These are phyloP conservation scores for Picea glauca DNA, from an alignment of 75 land plant species.

Conservation along the genomic window DNA sequence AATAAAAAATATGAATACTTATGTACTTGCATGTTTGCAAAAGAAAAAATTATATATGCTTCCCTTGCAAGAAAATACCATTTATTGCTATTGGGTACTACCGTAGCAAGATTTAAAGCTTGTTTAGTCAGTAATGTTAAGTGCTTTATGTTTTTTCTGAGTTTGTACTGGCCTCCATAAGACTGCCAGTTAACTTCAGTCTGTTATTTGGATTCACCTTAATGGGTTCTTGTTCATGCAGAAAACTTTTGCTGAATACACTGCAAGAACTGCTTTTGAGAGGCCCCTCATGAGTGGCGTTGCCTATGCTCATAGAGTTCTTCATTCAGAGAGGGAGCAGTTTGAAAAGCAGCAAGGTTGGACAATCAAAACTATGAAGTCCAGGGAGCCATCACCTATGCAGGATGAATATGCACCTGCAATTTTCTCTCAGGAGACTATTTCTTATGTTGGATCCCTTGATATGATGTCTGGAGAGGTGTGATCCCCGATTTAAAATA, in stretches of 20 bases:
- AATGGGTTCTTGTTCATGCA: slow-evolving; percentile 10
- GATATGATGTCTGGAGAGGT: slow-evolving; percentile 59
- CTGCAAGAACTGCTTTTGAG: slow-evolving; percentile 51
- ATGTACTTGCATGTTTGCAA: background rate
- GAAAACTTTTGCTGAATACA: slow-evolving; percentile 50
- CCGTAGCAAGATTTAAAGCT: background rate
- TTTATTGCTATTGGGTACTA: background rate
- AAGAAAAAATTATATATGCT: too few species aligned
- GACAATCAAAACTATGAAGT: slow-evolving; percentile 40
- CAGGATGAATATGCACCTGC: slow-evolving; percentile 47
- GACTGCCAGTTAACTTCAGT: background rate
- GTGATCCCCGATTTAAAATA: background rate
- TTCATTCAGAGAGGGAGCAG: slow-evolving; percentile 26
- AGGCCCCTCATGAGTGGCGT: slow-evolving; percentile 53
- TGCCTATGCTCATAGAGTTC: slow-evolving; percentile 44
- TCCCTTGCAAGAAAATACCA: background rate
- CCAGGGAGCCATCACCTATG: slow-evolving; percentile 22
- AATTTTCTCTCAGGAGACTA: slow-evolving; percentile 36
- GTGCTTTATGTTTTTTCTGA: background rate
- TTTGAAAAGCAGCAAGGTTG: slow-evolving; percentile 45
- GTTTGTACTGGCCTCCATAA: background rate
- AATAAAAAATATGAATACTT: background rate
- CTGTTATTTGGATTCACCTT: background rate
- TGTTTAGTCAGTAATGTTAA: background rate
- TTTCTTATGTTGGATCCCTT: slow-evolving; percentile 27